These are phyloP conservation scores for Polyporus arcularius DNA, from an alignment of 768 basidiomycete genomes.

Conservation along the genomic window DNA sequence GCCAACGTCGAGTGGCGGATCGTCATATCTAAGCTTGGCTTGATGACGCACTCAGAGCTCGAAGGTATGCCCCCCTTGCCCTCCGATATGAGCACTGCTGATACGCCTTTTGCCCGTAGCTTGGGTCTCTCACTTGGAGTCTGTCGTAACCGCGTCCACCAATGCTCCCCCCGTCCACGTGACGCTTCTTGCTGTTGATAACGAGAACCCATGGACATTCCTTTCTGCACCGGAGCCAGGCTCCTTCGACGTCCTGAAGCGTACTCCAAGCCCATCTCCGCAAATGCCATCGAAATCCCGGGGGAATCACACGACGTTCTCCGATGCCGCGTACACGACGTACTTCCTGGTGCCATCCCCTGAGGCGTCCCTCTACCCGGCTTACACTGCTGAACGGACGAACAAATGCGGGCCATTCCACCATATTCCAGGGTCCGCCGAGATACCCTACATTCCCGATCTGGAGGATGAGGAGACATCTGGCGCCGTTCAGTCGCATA, in stretches of 20 bases:
- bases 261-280: background rate
- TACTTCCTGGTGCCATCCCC: slow-evolving; percentile 48
- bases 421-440: slow-evolving; percentile 41
- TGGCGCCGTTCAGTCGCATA: slow-evolving; percentile 33
- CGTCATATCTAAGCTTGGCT: slow-evolving; percentile 68
- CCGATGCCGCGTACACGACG: slow-evolving; percentile 31
- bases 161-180: slow-evolving; percentile 60
- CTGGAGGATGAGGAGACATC: slow-evolving; percentile 34
- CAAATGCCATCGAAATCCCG: background rate
- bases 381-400: slow-evolving; percentile 10
- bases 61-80: slow-evolving; percentile 51
- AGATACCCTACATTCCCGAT: slow-evolving; percentile 24
- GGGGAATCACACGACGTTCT: slow-evolving; percentile 11
- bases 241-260: background rate
- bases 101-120: slow-evolving; percentile 40
- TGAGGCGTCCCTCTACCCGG: background rate
- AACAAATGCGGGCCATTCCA: slow-evolving; percentile 37
- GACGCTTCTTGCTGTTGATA: slow-evolving; percentile 60
- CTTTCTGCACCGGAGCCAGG: slow-evolving; percentile 33
- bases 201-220: slow-evolving; percentile 61
- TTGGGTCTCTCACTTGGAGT: slow-evolving; percentile 60
- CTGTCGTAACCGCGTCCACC: slow-evolving; percentile 36
- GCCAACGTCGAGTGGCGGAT: slow-evolving; percentile 82
- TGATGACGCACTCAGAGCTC: slow-evolving; percentile 59
- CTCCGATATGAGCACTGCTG: slow-evolving; percentile 3